Conservation (phyloP, 2,329 filamentous ascomycete species). For the Penicillium sp. region DNA sequence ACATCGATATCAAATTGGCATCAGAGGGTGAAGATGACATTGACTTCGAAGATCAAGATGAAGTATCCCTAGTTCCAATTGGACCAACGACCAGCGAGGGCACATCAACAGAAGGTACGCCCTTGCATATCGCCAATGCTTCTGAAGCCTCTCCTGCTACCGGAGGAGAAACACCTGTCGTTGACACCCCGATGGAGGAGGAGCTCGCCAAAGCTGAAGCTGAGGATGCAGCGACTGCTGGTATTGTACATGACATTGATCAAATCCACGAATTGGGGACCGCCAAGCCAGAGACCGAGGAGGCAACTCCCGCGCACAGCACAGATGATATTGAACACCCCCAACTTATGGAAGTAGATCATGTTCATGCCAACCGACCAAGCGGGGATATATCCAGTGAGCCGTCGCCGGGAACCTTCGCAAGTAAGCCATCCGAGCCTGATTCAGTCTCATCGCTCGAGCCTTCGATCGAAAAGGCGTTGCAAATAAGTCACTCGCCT, state of each 20-base stretch:
- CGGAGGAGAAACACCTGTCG: conserved; percentile 9
- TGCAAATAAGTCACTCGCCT: conserved; percentile 40
- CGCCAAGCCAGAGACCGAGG: not conserved
- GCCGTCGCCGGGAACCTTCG: conserved; percentile 43
- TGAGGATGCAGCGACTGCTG: not conserved
- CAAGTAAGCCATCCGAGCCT: conserved; percentile 45
- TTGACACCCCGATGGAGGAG: conserved; percentile 14
- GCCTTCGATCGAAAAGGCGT: conserved; percentile 30
- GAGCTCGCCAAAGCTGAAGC: not conserved
- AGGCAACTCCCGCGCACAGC: not conserved
- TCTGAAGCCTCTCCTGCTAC: conserved; percentile 14
- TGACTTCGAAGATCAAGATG: conserved; percentile 32
- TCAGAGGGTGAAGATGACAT: conserved; percentile 28
- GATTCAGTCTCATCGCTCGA: conserved; percentile 46
- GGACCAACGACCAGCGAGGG: conserved; percentile 23
- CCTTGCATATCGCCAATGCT: conserved; percentile 20
- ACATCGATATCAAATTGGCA: conserved; percentile 24
- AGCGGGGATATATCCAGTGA: conserved; percentile 40
- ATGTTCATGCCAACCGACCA: conserved; percentile 23
- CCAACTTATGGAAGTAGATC: conserved; percentile 16
- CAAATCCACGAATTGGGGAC: not conserved
- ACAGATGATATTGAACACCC: conserved; percentile 3
- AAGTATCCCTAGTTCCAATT: conserved; percentile 36
- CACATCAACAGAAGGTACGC: conserved; percentile 29
- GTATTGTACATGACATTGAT: not conserved